Base-by-base conservation (phyloP, 805 yeast species). In the Tetrapisispora arboricola region DNA sequence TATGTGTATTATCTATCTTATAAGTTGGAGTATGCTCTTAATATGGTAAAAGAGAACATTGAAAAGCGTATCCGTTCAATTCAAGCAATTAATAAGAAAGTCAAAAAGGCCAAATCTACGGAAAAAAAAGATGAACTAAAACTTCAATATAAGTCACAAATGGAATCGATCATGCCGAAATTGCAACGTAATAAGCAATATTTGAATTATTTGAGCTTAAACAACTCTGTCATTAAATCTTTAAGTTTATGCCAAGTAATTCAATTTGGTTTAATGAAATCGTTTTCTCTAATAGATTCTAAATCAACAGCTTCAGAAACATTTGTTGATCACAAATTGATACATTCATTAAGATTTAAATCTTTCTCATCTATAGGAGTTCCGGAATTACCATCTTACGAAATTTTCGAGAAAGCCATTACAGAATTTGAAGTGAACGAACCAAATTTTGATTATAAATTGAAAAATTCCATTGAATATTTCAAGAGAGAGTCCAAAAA, bases 291-390 rank as follows among this genome's bases (percentile, higher is more conserved):
- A 7, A 50, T 61, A 3, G 54, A 52, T 16, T 53, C 50, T 21
- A 47, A 47, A 8, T 32, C 48, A 3, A 60, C 64, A 8, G 39
- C 49, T 3, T 51, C 49, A 32, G 54, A 54, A 20, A 54, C 50
- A 36, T 54, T 58, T 27, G 48, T 58, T 29, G 48, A 57, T 19
- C 47, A 57, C 20, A 54, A 58, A 38, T 36, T 55, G 28, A 55
- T 73, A 15, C 78, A 71, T 54, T 62, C 70, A 9, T 63, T 86
- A 35, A 73, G 94, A 49, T 71, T 85, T 73, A 86, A 85, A 57
- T 78, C 92, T 4, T 84, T 82, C 64, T 73, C 80, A 18, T 73
- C 86, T 0, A 80, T 87, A 17, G 95, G 94, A 0, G 76, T 77
- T 10, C 96, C 96, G 1, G 71, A 68, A 22, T 51, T 75, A 32